Percentiles rank a stretch among this genome's conserved stretches.
Evolutionary conservation across 2,329 filamentous ascomycete species (phyloP).

Genomic region (Penicillium sp.): DNA sequence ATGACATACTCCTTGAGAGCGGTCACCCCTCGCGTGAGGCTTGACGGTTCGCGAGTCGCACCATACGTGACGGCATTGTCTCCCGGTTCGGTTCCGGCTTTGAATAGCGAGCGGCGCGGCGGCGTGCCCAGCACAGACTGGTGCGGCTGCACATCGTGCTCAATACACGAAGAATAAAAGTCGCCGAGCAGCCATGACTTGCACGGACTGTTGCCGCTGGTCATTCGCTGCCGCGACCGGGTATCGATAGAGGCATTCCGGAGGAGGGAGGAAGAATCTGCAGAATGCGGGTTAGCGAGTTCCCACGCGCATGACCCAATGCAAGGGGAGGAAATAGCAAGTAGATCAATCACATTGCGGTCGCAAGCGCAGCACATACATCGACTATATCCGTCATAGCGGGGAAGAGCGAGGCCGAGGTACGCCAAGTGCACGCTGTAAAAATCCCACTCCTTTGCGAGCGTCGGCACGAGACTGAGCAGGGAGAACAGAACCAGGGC

Average conservation of each 20-base stretch:
- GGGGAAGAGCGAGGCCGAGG: conserved; percentile 29
- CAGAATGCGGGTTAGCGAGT: conserved; percentile 2
- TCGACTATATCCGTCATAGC: conserved; percentile 23
- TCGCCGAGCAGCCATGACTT: conserved; percentile 25
- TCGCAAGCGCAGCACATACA: conserved; percentile 28
- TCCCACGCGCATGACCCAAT: not conserved
- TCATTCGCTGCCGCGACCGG: conserved; percentile 22
- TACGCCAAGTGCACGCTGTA: conserved; percentile 36
- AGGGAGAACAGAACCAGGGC: conserved; percentile 39
- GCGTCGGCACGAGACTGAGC: conserved; percentile 39
- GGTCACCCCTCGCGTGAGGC: conserved; percentile 34
- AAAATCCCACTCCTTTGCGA: conserved; percentile 35
- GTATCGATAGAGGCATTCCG: conserved; percentile 29
- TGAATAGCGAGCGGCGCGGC: conserved; percentile 22
- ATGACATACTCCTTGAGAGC: conserved; percentile 38
- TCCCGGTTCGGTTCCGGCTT: conserved; percentile 28
- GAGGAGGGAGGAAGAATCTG: conserved; percentile 33
- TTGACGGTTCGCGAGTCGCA: conserved; percentile 28
- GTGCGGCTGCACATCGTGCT: conserved; percentile 19
- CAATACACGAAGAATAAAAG: conserved; percentile 15
- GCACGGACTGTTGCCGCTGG: conserved; percentile 22
- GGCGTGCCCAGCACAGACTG: conserved; percentile 20
- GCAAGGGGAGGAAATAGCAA: conserved; percentile 4
- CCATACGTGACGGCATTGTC: conserved; percentile 24
- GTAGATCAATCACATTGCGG: not conserved